A percentile compares a stretch with the other conserved stretches of the same genome.
Conservation (phyloP, 805 yeast genomes). For the Scheffersomyces lignosus region DNA sequence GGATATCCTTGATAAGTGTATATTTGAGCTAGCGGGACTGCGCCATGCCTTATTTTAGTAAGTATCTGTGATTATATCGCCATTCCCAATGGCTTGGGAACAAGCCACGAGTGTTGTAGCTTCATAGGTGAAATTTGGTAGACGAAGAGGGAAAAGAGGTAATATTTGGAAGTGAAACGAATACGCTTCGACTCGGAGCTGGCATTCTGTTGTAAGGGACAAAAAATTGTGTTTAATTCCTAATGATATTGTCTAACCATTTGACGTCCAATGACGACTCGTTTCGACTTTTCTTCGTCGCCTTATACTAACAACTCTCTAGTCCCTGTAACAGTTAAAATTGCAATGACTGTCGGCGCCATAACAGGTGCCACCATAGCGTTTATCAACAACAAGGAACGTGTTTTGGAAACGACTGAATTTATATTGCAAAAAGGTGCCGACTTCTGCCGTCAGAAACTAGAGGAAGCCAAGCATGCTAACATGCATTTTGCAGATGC, state of each 20-base stretch:
- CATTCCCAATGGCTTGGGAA: conserved; percentile 5
- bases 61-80: conserved; percentile 1
- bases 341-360: conserved; percentile 34
- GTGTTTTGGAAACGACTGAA: conserved; percentile 29
- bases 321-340: conserved; percentile 36
- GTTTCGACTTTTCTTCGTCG: too few relatives aligned
- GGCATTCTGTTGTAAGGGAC: too few relatives aligned
- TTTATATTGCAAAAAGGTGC: conserved; percentile 29
- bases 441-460: conserved; percentile 21
- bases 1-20: too few relatives aligned
- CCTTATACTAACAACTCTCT: too few relatives aligned
- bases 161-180: too few relatives aligned
- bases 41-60: conserved; percentile 13
- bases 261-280: too few relatives aligned
- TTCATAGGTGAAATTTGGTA: too few relatives aligned
- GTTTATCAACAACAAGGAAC: conserved; percentile 26
- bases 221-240: too few relatives aligned
- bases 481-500: conserved; percentile 22
- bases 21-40: too few relatives aligned
- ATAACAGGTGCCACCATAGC: conserved; percentile 36
- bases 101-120: conserved; percentile 3
- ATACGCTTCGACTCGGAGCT: too few relatives aligned
- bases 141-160: too few relatives aligned
- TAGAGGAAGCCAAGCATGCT: conserved; percentile 13
- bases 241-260: too few relatives aligned